phyloP scores from a whole-genome alignment of 2,329 filamentous ascomycete genomes.

The Dactylonectria macrodidyma region DNA sequence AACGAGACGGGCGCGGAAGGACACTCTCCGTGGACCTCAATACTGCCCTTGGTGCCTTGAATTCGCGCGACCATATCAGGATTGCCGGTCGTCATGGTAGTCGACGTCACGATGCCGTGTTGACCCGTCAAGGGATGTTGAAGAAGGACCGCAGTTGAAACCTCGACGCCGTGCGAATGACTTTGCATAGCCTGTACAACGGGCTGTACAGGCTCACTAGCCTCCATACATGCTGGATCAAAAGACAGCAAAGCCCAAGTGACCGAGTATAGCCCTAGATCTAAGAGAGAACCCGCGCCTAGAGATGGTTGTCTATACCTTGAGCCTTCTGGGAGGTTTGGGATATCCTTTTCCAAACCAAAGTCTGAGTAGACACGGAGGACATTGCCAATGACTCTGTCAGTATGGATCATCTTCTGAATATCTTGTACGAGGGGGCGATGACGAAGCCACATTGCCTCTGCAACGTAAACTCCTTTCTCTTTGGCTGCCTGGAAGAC shows the following conservation, averaged over 20 bases:
- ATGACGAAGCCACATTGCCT: conserved; percentile 55
- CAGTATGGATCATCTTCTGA: background rate
- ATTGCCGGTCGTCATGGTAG: conserved; percentile 7
- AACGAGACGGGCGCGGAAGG: conserved; percentile 5
- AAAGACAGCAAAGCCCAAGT: conserved; percentile 31
- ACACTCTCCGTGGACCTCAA: background rate
- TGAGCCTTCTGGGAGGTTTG: conserved; percentile 11
- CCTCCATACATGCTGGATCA: conserved; percentile 1
- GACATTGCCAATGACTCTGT: conserved; percentile 10
- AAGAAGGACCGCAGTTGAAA: conserved; percentile 7
- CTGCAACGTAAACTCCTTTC: conserved; percentile 52
- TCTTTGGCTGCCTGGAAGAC: conserved; percentile 48
- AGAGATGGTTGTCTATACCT: conserved; percentile 6
- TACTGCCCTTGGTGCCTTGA: conserved; percentile 10
- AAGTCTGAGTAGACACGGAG: conserved; percentile 11
- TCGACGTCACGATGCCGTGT: conserved; percentile 7
- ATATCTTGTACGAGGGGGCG: conserved; percentile 45
- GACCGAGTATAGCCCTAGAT: conserved; percentile 52
- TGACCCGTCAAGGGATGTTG: background rate
- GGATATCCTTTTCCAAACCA: background rate
- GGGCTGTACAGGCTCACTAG: background rate
- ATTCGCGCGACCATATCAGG: background rate
- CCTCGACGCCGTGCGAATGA: background rate
- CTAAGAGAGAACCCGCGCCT: conserved; percentile 49
- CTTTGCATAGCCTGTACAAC: no score